Evolutionary conservation across 257 asterid genomes (phyloP).

Genomic region (Solanum commersonii): DNA sequence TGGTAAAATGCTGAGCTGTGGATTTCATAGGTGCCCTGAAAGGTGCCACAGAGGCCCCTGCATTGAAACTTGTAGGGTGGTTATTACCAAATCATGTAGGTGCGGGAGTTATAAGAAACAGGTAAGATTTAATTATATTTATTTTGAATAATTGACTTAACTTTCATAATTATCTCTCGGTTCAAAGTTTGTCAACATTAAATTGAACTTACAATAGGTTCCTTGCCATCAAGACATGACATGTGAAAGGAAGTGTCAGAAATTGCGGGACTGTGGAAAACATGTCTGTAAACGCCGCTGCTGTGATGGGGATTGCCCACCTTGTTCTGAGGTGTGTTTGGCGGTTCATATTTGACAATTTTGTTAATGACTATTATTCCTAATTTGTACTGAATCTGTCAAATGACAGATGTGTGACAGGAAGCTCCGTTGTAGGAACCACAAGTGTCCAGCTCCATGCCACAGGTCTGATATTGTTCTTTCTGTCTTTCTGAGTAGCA

Average conservation of each 20-base stretch:
- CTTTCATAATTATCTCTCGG: neutral
- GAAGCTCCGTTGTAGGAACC: conserved; percentile 93
- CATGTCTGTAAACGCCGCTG: conserved; percentile 94
- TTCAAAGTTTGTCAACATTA: conserved; percentile 10
- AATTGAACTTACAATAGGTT: conserved; percentile 59
- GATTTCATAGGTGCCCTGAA: conserved; percentile 82
- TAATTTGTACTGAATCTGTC: neutral
- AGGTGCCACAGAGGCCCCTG: conserved; percentile 90
- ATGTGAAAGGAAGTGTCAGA: conserved; percentile 91
- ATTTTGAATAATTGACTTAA: neutral
- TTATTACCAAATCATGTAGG: conserved; percentile 81
- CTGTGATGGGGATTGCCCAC: conserved; percentile 95
- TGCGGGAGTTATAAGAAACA: conserved; percentile 91
- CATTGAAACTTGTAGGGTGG: conserved; percentile 58
- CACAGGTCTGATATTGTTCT: conserved; percentile 48
- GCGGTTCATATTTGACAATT: neutral
- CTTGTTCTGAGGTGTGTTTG: conserved; percentile 79
- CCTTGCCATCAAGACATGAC: conserved; percentile 91
- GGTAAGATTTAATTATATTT: conserved; percentile 22
- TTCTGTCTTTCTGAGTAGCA: neutral
- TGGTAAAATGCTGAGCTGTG: conserved; percentile 60
- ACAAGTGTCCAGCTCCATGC: conserved; percentile 96
- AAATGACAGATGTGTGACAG: conserved; percentile 66
- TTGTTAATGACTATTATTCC: neutral
- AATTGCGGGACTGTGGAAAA: conserved; percentile 67